phyloP scores from a whole-genome alignment of 805 yeast species.

The Pichia rugopelliculosa region DNA sequence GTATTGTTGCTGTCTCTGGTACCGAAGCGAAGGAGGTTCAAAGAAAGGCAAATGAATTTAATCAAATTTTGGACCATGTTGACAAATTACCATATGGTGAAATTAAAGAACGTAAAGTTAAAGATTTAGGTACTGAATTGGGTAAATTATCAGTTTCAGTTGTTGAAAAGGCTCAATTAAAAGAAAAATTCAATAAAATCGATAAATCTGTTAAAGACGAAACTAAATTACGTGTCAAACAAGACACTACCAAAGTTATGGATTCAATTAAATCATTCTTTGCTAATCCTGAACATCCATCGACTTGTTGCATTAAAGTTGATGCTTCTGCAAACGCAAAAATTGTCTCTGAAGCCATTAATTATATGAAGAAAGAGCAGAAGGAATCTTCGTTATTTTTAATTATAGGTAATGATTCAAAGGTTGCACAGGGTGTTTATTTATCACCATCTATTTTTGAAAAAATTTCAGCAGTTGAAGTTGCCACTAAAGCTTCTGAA shows the following conservation, averaged over 20 bases:
- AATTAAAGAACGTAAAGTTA: slow-evolving; percentile 71
- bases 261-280: slow-evolving; percentile 73
- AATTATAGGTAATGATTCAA: slow-evolving; percentile 55
- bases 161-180: slow-evolving; percentile 67
- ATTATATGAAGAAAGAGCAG: slow-evolving; percentile 67
- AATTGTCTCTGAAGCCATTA: slow-evolving; percentile 89
- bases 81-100: slow-evolving; percentile 64
- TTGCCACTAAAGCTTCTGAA: slow-evolving; percentile 63
- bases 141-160: slow-evolving; percentile 80
- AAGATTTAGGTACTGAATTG: slow-evolving; percentile 76
- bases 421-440: slow-evolving; percentile 94
- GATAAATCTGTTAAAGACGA: slow-evolving; percentile 88
- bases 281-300: slow-evolving; percentile 42
- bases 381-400: slow-evolving; percentile 72
- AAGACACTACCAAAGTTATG: slow-evolving; percentile 72
- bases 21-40: slow-evolving; percentile 86
- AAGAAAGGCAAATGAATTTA: slow-evolving; percentile 70
- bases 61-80: slow-evolving; percentile 49
- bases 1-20: slow-evolving; percentile 96
- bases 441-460: slow-evolving; percentile 63
- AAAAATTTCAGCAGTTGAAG: slow-evolving; percentile 63
- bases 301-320: slow-evolving; percentile 59
- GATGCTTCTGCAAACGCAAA: slow-evolving; percentile 78
- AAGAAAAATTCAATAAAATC: slow-evolving; percentile 63
- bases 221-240: slow-evolving; percentile 78